Evolutionary conservation across 1,284 basidiomycete species (phyloP).

Genomic region (Rhodotorula sp.): DNA sequence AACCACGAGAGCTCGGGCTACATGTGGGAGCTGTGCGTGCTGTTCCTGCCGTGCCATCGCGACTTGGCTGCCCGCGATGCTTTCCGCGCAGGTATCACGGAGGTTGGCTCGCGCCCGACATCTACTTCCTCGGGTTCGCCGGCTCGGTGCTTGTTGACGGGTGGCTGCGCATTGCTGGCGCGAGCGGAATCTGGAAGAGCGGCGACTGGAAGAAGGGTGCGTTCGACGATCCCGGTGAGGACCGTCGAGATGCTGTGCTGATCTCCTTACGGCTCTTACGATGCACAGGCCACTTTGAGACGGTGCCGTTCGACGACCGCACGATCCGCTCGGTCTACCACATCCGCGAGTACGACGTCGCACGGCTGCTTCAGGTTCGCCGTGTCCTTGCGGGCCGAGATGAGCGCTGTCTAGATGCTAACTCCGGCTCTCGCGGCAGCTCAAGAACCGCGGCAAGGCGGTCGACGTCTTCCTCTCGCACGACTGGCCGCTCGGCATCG

Average conservation of each 20-base stretch:
- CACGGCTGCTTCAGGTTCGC: conserved; percentile 73
- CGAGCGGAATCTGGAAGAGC: conserved; percentile 88
- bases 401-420: rapidly evolving
- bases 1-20: conserved; percentile 99
- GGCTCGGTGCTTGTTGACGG: conserved; percentile 87
- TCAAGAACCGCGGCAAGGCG: conserved; percentile 22
- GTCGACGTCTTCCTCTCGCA: conserved; percentile 84
- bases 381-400: neutral
- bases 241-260: neutral
- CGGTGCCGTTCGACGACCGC: conserved; percentile 65
- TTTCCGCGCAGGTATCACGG: conserved; percentile 72
- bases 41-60: neutral
- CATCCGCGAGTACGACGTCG: conserved; percentile 80
- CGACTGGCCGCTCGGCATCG: conserved; percentile 92
- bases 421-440: conserved; percentile 5
- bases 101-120: conserved; percentile 94
- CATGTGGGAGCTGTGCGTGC: conserved; percentile 85
- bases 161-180: conserved; percentile 75
- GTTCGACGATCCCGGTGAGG: conserved; percentile 35
- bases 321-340: conserved; percentile 87
- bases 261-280: too few species aligned
- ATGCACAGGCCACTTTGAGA: conserved; percentile 69
- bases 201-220: conserved; percentile 75
- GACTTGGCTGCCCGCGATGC: neutral
- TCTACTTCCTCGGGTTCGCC: conserved; percentile 92